A percentile compares a stretch with the other conserved stretches of the same genome.
Evolutionary conservation across 805 yeast species (phyloP).

Genomic region (Candida quercuum): DNA sequence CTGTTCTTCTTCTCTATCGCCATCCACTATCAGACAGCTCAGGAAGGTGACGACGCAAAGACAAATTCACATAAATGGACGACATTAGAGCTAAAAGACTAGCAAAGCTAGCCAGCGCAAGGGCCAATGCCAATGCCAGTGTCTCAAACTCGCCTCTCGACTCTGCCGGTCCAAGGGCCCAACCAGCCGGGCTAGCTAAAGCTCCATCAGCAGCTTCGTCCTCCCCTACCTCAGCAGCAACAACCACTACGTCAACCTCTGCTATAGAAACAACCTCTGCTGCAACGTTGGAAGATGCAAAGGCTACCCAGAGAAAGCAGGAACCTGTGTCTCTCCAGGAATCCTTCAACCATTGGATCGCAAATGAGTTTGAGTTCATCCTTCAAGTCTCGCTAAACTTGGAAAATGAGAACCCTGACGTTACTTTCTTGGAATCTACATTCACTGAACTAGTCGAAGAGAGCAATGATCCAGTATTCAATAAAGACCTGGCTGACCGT

Average conservation of each 20-base stretch:
- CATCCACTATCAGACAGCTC: too few species aligned
- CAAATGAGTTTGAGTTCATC: constrained; percentile 10
- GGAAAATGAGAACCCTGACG: constrained; percentile 6
- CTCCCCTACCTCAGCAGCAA: background rate
- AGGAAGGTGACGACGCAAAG: too few species aligned
- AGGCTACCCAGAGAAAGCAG: background rate
- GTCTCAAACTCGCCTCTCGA: too few species aligned
- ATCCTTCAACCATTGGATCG: constrained; percentile 4
- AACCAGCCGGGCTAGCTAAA: too few species aligned
- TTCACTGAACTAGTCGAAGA: constrained; percentile 20
- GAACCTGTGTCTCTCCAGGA: background rate
- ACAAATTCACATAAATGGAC: constrained; percentile 17
- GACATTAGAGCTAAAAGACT: constrained; percentile 33
- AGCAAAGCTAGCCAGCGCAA: constrained; percentile 13
- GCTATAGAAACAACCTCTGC: too few species aligned
- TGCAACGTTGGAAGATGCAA: background rate
- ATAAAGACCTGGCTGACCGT: constrained; percentile 34
- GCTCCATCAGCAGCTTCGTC: too few species aligned
- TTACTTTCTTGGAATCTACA: constrained; percentile 18
- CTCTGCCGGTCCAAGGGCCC: too few species aligned
- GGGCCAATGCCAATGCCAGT: too few species aligned
- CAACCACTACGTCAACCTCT: background rate
- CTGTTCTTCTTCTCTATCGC: too few species aligned
- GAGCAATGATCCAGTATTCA: constrained; percentile 15
- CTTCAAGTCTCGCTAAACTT: constrained; percentile 18